Conservation (phyloP, 441 rosid species). For the Gossypium davidsonii region DNA sequence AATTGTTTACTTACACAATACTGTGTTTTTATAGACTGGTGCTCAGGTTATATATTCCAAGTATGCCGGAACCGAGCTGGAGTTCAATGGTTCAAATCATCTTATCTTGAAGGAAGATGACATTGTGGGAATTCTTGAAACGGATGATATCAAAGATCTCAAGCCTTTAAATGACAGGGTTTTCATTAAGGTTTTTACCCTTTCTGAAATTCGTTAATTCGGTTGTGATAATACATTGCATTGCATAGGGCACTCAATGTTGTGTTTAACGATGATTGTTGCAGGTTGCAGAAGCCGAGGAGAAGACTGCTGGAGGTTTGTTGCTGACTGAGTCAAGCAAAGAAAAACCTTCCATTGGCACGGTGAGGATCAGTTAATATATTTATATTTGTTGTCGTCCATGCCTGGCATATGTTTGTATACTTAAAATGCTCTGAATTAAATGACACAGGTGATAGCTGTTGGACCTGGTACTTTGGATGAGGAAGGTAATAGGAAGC, state of each 20-base stretch:
- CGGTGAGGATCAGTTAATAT: conserved; percentile 28
- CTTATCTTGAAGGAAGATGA: conserved; percentile 89
- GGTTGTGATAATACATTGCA: not conserved
- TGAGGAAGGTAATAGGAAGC: conserved; percentile 61
- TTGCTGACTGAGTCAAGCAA: conserved; percentile 73
- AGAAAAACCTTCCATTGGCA: conserved; percentile 90
- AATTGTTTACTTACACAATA: not conserved
- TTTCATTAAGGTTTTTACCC: conserved; percentile 54
- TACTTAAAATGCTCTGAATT: not conserved
- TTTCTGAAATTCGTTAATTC: not conserved
- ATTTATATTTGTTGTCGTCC: not conserved
- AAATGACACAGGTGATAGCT: conserved; percentile 58
- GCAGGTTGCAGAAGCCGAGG: conserved; percentile 86
- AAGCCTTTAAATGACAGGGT: conserved; percentile 85
- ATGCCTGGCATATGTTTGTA: not conserved
- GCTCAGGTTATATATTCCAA: conserved; percentile 74
- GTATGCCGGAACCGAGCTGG: conserved; percentile 84
- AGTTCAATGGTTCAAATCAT: conserved; percentile 70
- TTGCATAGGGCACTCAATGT: not conserved
- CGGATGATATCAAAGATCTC: conserved; percentile 85
- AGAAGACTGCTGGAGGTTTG: conserved; percentile 90
- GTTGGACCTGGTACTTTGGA: conserved; percentile 81
- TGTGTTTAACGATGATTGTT: conserved; percentile 10
- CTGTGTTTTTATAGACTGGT: conserved; percentile 50
- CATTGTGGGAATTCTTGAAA: conserved; percentile 80